Conservation (phyloP, 2,329 filamentous ascomycete genomes). For the Coleophoma crateriformis region DNA sequence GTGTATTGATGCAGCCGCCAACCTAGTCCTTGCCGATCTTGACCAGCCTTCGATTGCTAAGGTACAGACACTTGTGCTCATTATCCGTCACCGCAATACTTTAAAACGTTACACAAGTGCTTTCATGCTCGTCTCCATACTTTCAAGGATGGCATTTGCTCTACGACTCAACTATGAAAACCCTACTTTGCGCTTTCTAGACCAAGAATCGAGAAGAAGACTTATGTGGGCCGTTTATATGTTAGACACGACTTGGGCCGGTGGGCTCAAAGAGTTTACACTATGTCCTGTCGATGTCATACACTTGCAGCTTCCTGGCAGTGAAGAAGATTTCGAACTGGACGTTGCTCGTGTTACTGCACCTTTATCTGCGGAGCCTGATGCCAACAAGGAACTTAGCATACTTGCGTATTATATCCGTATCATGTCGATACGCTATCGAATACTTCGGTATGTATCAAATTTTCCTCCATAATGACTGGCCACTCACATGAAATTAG, state of each 20-base stretch:
- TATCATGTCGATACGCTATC: not conserved
- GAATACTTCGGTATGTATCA: not conserved
- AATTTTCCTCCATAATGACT: not conserved
- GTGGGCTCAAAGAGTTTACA: not conserved
- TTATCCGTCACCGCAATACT: not conserved
- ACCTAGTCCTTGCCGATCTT: not conserved
- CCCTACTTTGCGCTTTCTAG: not conserved
- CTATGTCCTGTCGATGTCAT: not conserved
- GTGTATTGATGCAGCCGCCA: not conserved
- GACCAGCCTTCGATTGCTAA: not conserved
- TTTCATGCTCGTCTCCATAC: not conserved
- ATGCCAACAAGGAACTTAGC: not conserved
- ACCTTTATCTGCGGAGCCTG: not conserved
- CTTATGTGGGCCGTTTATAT: constrained; percentile 1
- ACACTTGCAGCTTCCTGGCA: not conserved
- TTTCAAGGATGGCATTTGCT: not conserved
- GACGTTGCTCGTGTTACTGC: not conserved
- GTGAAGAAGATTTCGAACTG: not conserved
- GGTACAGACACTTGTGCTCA: not conserved
- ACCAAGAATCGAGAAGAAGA: not conserved
- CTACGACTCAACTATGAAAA: constrained; percentile 1
- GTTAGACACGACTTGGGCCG: not conserved
- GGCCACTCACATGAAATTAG: not conserved
- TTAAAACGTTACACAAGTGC: not conserved
- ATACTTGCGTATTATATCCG: constrained; percentile 1